Base-by-base conservation (phyloP, 768 basidiomycete species). In the Hygrophorus pudorinus region DNA sequence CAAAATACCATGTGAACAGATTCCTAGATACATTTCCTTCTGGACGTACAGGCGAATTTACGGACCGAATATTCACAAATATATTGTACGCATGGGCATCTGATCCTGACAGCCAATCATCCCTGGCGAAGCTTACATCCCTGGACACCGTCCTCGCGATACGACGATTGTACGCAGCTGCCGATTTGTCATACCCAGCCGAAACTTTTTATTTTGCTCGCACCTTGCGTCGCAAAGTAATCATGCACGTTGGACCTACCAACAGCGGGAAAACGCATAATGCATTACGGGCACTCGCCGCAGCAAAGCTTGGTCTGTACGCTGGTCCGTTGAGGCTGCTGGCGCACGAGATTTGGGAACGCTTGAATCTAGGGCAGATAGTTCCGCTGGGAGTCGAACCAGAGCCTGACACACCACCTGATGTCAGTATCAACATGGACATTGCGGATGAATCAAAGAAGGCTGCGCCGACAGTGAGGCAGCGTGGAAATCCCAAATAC, bases 181-280 rank as follows among this genome's bases (percentile, higher is more conserved):
- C 71, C 0, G 65, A 74, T 52, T 53, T 65, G 11, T 53, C 61
- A n/a, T 68, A 64, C 45, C 73, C 74, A 0, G 71, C 70, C 0
- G 78, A 80, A 47, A 56, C 63, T 9, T 79, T 58, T 53, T 55
- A 65, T 0, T 13, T 42, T 7, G 79, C 90, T 0, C 78, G 94
- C 8, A 54, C 59, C 9, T 64, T 80, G 50, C 72, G 69, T 13
- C 75, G 93, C 14, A 87, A 81, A 52, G 67, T 98, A 53, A 83
- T 93, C 59, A 81, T 98, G 71, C 94, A 99, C 54, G 90, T 99
- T 32, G 96, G 94, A 0, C 96, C 96, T 0, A 98, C 96, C 17
- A 99, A 98, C 61, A 89, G 87, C 49, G 96, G 94, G 24, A 99
- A 99, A 66, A 99, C 94, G 0, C 81, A 98, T 56, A 81, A 85